Evolutionary conservation across 768 basidiomycete genomes (phyloP), one percentile per base, ranked within the genome.

Genomic region (Paxillus involutus): DNA sequence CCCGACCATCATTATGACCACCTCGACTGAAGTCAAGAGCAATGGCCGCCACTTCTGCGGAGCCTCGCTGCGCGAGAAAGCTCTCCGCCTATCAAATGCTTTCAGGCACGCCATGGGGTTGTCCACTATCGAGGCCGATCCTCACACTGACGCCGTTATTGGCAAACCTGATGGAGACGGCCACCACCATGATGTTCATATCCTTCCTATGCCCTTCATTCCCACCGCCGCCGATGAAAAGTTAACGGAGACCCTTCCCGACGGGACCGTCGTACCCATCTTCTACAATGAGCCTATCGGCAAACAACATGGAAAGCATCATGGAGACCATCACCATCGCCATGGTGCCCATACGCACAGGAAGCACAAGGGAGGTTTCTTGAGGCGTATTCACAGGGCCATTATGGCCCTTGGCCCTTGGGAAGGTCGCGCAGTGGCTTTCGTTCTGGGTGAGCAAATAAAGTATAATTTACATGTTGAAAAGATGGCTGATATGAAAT

Each of bases 371-470:
- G 60, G 61, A 19, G 71, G 78, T 33, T 89, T 89, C 79, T 53
- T 80, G 44, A 72, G 67, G 43, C 84, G 91, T 44, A 71, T 92
- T 57, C 81, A 85, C 62, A 72, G 71, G 51, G 86, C 89, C 3
- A 70, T 92, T 51, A 82, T 82, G 75, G 69, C 80, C 8, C 81
- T 93, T 14, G 88, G 89, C 12, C 83, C 83, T 17, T 92, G 91
- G 89, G 91, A 93, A 70, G 89, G 89, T 47, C 78, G 89, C 47
- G 83, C 84, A 10, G 85, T 93, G 14, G 85, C 91, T 4, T 93
- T 93, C 56, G 90, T 93, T 52, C 79, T 93, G 16, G 91, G 90
- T 83, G 47, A 61, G 82, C 76, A 30, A 24, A 13, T 6, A 29
- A 11, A 24, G 39, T 46, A 16, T 13, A 32, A n/a, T 19, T 14